Percentiles rank a stretch among this genome's conserved stretches.
phyloP scores from a whole-genome alignment of 306 rosid species.

The Vicia sativa region DNA sequence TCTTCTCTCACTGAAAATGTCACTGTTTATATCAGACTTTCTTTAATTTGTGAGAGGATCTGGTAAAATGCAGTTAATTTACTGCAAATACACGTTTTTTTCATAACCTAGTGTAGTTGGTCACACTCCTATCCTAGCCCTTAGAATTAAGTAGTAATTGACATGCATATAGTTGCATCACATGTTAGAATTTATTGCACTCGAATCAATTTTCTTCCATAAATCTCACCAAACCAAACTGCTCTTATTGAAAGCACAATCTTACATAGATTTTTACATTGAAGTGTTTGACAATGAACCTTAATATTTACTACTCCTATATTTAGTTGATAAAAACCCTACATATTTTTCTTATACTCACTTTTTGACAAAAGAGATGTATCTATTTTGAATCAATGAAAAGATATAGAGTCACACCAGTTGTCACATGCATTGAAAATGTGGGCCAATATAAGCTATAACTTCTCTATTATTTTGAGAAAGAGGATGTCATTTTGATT shows the following conservation, averaged over 20 bases:
- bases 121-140: slow-evolving; percentile 25
- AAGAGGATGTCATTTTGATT: slow-evolving; percentile 22
- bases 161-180: slow-evolving; percentile 19
- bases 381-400: neutral
- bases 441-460: slow-evolving; percentile 38
- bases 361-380: neutral
- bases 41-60: slow-evolving; percentile 1
- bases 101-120: slow-evolving; percentile 21
- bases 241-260: slow-evolving; percentile 14
- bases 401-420: neutral
- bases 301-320: neutral
- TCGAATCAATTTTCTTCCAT: slow-evolving; percentile 6
- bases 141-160: slow-evolving; percentile 10
- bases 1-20: neutral
- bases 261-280: slow-evolving; percentile 10
- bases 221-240: slow-evolving; percentile 21
- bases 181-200: slow-evolving; percentile 15
- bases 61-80: slow-evolving; percentile 43
- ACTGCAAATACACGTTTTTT: slow-evolving; percentile 16
- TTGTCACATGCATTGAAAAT: slow-evolving; percentile 44
- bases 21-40: slow-evolving; percentile 32
- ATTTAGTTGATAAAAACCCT: neutral
- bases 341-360: neutral
- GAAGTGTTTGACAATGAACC: slow-evolving; percentile 4
- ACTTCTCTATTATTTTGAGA: slow-evolving; percentile 23